phyloP scores from a whole-genome alignment of 768 basidiomycete species.

The Myochromella boudieri region DNA sequence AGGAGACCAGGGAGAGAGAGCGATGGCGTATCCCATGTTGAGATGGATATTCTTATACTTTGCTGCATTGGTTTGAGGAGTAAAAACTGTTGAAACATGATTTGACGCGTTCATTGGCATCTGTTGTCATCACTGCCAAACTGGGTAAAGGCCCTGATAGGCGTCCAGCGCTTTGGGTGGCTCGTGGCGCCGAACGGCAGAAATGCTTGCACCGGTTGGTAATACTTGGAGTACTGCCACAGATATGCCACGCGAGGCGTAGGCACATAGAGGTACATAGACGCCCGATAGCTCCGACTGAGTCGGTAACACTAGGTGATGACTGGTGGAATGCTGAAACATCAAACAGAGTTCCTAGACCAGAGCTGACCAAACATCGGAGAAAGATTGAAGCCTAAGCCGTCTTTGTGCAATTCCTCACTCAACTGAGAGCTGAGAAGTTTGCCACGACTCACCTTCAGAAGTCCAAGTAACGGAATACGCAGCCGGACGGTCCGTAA shows the following conservation, averaged over 20 bases:
- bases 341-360: constrained; percentile 13
- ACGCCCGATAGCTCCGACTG: constrained; percentile 15
- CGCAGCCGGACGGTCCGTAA: too few relatives aligned
- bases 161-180: constrained; percentile 7
- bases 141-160: constrained; percentile 11
- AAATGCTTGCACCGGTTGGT: constrained; percentile 13
- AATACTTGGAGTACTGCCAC: constrained; percentile 15
- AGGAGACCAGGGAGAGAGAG: not conserved
- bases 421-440: too few relatives aligned
- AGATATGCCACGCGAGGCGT: constrained; percentile 4
- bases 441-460: too few relatives aligned
- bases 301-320: constrained; percentile 11
- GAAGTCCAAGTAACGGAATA: too few relatives aligned
- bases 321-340: constrained; percentile 19
- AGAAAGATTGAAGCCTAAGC: constrained; percentile 8
- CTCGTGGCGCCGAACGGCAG: constrained; percentile 11
- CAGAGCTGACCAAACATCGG: constrained; percentile 18
- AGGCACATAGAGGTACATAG: constrained; percentile 10
- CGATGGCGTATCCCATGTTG: not conserved
- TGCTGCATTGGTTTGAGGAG: constrained; percentile 5
- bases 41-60: constrained; percentile 9
- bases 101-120: constrained; percentile 12
- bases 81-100: constrained; percentile 11
- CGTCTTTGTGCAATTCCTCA: too few relatives aligned
- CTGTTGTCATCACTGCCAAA: constrained; percentile 12